Percentiles rank a stretch among this genome's conserved stretches.
phyloP scores from a whole-genome alignment of 139 green algal species.

The Coccomyxa sp. region DNA sequence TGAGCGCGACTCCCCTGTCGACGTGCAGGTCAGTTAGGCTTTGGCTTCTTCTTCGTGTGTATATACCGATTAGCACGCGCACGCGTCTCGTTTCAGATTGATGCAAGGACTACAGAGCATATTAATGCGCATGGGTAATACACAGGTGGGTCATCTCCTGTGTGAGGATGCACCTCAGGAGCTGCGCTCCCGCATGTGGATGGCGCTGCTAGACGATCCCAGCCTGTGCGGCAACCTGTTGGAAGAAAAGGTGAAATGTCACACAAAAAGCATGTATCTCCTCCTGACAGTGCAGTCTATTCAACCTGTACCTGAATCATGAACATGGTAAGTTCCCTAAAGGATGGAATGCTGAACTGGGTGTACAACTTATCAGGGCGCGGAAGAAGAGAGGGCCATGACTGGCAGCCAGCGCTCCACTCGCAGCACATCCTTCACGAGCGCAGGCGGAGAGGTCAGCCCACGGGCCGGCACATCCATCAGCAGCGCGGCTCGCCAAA shows the following conservation, averaged over 20 bases:
- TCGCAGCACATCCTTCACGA: neutral
- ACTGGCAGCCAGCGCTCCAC: neutral
- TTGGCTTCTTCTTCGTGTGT: too few relatives aligned
- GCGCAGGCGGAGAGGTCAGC: too few relatives aligned
- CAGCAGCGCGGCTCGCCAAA: too few relatives aligned
- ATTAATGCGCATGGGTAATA: neutral
- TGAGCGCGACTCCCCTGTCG: conserved; percentile 44
- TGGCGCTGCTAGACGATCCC: conserved; percentile 53
- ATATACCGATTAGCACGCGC: neutral
- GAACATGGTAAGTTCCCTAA: too few relatives aligned
- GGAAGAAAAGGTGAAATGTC: conserved; percentile 7
- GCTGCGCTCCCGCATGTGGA: conserved; percentile 75
- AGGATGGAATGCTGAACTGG: too few relatives aligned
- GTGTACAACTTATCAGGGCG: neutral
- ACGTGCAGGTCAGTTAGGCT: conserved; percentile 32
- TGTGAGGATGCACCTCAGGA: conserved; percentile 77
- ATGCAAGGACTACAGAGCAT: neutral
- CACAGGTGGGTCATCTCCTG: conserved; percentile 43
- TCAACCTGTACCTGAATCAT: too few relatives aligned
- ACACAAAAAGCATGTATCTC: too few relatives aligned
- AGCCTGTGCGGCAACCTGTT: conserved; percentile 32
- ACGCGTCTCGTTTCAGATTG: neutral
- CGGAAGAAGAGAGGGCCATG: neutral
- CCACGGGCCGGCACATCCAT: too few relatives aligned
- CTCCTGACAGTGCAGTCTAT: too few relatives aligned